phyloP scores from a whole-genome alignment of 2,329 filamentous ascomycete species.

The Talaromyces sp. region DNA sequence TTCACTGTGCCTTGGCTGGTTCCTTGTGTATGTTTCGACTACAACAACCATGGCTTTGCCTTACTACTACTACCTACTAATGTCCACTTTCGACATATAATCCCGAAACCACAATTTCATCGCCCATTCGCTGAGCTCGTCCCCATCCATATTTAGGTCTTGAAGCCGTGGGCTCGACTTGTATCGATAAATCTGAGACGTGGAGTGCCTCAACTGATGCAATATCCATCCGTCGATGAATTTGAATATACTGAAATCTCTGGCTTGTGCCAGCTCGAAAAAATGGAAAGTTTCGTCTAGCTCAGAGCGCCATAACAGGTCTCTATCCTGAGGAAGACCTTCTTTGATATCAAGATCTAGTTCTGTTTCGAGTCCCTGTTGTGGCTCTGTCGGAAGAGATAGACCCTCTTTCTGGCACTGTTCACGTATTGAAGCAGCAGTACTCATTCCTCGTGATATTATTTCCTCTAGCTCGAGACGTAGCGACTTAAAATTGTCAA shows the following conservation, averaged over 20 bases:
- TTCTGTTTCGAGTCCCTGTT: neutral
- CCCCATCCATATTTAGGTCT: conserved; percentile 20
- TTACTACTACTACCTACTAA: neutral
- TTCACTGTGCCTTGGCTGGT: neutral
- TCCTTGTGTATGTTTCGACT: neutral
- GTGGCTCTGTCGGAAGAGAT: neutral
- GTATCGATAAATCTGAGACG: conserved; percentile 25
- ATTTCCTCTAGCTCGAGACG: conserved; percentile 22
- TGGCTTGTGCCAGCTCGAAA: conserved; percentile 20
- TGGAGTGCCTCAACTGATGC: conserved; percentile 30
- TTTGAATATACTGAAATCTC: conserved; percentile 19
- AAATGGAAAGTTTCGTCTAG: conserved; percentile 22
- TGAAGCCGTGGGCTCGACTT: conserved; percentile 23
- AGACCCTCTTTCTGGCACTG: conserved; percentile 19
- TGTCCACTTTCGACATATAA: conserved; percentile 5
- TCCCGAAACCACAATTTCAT: conserved; percentile 26
- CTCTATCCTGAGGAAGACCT: conserved; percentile 3
- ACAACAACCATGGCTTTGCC: neutral
- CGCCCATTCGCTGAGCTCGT: conserved; percentile 23
- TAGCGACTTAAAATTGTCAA: conserved; percentile 24
- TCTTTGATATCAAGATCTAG: neutral
- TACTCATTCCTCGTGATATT: conserved; percentile 21
- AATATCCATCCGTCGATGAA: conserved; percentile 33
- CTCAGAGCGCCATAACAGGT: conserved; percentile 22
- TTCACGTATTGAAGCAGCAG: conserved; percentile 20